Conservation (phyloP, 179 eudicot species). For the Dionaea muscipula region DNA sequence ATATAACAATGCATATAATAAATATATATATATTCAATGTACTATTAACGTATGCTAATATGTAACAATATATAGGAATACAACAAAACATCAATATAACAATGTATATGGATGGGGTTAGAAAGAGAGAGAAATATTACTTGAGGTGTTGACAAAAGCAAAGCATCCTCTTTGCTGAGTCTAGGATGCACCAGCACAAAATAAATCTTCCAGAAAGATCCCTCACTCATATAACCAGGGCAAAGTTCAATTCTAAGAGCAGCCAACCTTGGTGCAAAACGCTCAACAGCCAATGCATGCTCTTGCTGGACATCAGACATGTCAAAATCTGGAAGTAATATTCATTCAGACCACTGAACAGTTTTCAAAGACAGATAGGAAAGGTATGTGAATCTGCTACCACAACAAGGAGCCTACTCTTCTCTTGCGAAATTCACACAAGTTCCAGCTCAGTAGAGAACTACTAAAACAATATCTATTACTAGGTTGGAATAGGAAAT, state of each 20-base stretch:
- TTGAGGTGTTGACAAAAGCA: conserved; percentile 63
- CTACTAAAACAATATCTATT: too few relatives aligned
- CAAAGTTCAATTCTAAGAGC: conserved; percentile 78
- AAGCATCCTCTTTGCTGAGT: conserved; percentile 56
- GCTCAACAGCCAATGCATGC: conserved; percentile 82
- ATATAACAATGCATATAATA: too few relatives aligned
- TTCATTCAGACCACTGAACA: conserved; percentile 2
- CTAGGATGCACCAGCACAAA: conserved; percentile 81
- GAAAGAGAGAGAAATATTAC: conserved; percentile 23
- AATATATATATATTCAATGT: too few relatives aligned
- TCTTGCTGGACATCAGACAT: conserved; percentile 89
- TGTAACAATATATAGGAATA: too few relatives aligned
- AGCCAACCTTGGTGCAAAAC: conserved; percentile 65
- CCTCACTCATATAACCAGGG: conserved; percentile 74
- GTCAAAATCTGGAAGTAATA: conserved; percentile 46
- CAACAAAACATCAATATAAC: too few relatives aligned
- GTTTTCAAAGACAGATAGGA: not conserved
- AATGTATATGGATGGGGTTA: too few relatives aligned
- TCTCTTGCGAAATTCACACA: not conserved
- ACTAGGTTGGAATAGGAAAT: too few relatives aligned
- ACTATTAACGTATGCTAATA: too few relatives aligned
- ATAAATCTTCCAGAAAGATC: conserved; percentile 83
- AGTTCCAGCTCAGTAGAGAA: too few relatives aligned
- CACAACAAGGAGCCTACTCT: not conserved
- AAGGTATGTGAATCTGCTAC: not conserved